Evolutionary conservation across 2,329 filamentous ascomycete genomes (phyloP), one percentile per base, ranked within the genome.

Genomic region (Fonsecaea pugnacius): DNA sequence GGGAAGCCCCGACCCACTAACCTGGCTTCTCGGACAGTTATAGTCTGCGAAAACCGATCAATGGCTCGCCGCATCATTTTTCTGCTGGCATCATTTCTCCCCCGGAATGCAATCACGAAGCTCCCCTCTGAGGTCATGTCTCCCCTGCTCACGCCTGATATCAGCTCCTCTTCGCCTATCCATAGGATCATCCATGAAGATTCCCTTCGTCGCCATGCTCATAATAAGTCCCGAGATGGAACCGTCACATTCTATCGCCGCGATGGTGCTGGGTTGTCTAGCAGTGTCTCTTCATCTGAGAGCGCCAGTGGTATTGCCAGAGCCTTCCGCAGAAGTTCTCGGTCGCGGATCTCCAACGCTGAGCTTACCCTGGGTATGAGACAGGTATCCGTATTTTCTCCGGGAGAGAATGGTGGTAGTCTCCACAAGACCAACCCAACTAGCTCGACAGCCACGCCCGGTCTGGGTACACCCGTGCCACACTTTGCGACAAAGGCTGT

Each of bases 11-110:
- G 63, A 75, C 79, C 32, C 80, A 83, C 52, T 75, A 80, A 33
- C 77, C 78, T 86, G 48, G 72, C 80, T 1, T 81, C 80, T 67
- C 80, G 85, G 21, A 87, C 85, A 5, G 79, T 87, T 52, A 81
- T 87, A 50, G 78, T 87, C 32, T 85, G 83, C 12, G 74, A 82
- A 2, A 83, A 86, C 69, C 86, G 86, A 72, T 86, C 86, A 80
- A 83, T 82, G 60, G 84, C 85, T 36, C 78, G 85, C 50, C 78
- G 84, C 43, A 73, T 87, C 58, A 81, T 87, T 18, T 87, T 86
- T 68, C 73, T 87, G 14, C 78, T 87, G 3, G 81, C 85, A 38
- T 82, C 83, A 1, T 87, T 87, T 63, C 72, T 87, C 43, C 85
- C 85, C 10, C 75, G 63, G 5, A 66, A 64, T 30, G 48, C 60